phyloP scores from a whole-genome alignment of 768 basidiomycete species.

The Boletus rubescentipes region DNA sequence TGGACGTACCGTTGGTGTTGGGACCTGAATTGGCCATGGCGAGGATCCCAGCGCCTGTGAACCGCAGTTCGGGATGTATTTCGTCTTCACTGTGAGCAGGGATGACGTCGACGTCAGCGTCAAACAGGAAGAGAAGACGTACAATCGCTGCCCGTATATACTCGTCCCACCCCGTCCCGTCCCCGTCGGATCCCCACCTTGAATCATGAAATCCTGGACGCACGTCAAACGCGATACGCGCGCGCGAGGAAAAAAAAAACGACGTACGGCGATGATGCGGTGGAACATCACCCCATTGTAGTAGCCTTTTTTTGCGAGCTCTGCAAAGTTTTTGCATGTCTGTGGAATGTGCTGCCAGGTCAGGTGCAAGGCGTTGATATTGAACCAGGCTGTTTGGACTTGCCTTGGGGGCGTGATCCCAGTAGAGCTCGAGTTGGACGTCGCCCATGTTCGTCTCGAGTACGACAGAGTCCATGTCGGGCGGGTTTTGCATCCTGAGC shows the following conservation, averaged over 20 bases:
- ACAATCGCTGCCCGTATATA: slow-evolving; percentile 89
- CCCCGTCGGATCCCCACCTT: slow-evolving; percentile 93
- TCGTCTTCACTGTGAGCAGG: slow-evolving; percentile 73
- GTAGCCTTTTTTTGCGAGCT: slow-evolving; percentile 88
- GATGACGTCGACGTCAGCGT: not conserved
- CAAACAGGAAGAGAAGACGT: slow-evolving; percentile 28
- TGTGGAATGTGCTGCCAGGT: slow-evolving; percentile 32
- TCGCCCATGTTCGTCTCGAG: slow-evolving; percentile 86
- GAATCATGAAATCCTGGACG: slow-evolving; percentile 91
- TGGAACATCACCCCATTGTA: slow-evolving; percentile 91
- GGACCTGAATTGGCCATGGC: slow-evolving; percentile 98
- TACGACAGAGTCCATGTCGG: slow-evolving; percentile 52
- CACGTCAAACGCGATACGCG: not conserved
- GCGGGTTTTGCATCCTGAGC: no score
- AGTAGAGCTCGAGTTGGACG: slow-evolving; percentile 88
- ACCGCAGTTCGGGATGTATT: slow-evolving; percentile 84
- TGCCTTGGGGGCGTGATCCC: slow-evolving; percentile 82
- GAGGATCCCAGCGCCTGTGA: slow-evolving; percentile 94
- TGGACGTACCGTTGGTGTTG: slow-evolving; percentile 70
- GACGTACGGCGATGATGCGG: slow-evolving; percentile 76
- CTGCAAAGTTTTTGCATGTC: slow-evolving; percentile 95
- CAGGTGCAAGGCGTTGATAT: not conserved
- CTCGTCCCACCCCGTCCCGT: slow-evolving; percentile 91
- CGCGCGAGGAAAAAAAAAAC: not conserved
- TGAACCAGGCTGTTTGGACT: slow-evolving; percentile 4